Base-by-base conservation (phyloP, 805 yeast genomes). In the Nakazawaea wickerhamii region DNA sequence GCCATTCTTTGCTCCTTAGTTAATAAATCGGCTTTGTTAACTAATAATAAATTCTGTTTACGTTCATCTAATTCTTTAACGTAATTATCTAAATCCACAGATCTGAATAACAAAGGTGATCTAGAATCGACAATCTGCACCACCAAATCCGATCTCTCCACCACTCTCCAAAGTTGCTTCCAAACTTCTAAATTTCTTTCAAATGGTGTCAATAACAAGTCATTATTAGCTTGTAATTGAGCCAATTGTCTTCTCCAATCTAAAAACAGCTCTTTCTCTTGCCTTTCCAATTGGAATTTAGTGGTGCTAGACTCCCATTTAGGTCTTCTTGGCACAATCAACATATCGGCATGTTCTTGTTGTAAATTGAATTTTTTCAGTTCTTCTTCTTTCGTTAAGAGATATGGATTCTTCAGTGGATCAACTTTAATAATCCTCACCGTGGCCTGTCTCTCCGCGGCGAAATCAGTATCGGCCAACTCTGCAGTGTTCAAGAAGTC, bases 41-140 rank as follows among this genome's bases (percentile, higher is more conserved):
- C 95, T 49, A 93, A 71, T 49, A 93, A 68, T 52, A 93, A 70
- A 54, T 88, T 90, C 46, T 74, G 76, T 64, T 93, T 93, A 38
- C 77, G 64, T n/a, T 79, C 77, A 50, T 83, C 81, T 35, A 87
- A 58, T 50, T 86, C 95, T 43, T 73, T 68, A 17, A 89, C 97
- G 57, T 93, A 93, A 19, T 64, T 71, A 50, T 86, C 98, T 57
- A 56, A 72, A 65, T 93, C 98, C 20, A 76, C 76, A 1, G 96
- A 89, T 59, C 98, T 75, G 68, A 88, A 93, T 47, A 88, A 70
- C 45, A 90, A 65, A 4, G 99, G 99, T 58, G 87, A 89, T 64
- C 99, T 76, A 10, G 97, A 98, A 67, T 93, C 99, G 22, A 93
- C 98, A 67, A 93, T 93, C 61, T 93, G 99, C 5, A 93, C 97